Percentiles rank a stretch among this genome's conserved stretches.
phyloP scores from a whole-genome alignment of 2,329 filamentous ascomycete genomes.

The Alternaria metachromatica region DNA sequence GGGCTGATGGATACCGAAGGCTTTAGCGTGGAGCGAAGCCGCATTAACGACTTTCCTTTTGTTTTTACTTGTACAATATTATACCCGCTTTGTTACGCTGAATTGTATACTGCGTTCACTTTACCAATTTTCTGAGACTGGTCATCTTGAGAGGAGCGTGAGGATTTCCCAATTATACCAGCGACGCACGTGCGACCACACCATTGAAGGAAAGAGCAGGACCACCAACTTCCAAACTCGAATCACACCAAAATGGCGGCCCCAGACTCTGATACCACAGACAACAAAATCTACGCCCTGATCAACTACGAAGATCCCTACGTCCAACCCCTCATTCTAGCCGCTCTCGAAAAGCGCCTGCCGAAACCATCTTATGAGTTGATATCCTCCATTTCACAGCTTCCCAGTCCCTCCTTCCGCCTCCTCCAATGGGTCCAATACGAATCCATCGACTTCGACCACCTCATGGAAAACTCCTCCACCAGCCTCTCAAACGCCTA shows the following conservation, averaged over 20 bases:
- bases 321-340: slow-evolving; percentile 82
- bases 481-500: slow-evolving; percentile 84
- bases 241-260: background rate
- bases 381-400: slow-evolving; percentile 58
- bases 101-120: background rate
- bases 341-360: slow-evolving; percentile 71
- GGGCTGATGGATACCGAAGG: slow-evolving; percentile 18
- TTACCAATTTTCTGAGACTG: background rate
- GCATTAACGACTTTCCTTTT: slow-evolving; percentile 30
- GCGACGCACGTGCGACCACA: background rate
- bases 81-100: slow-evolving; percentile 5
- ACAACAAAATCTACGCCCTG: slow-evolving; percentile 66
- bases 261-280: background rate
- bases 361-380: slow-evolving; percentile 62
- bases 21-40: slow-evolving; percentile 6
- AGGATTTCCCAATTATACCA: background rate
- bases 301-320: slow-evolving; percentile 88
- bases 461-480: slow-evolving; percentile 66
- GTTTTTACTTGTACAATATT: slow-evolving; percentile 19
- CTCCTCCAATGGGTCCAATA: slow-evolving; percentile 85
- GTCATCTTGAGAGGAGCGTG: too few species aligned
- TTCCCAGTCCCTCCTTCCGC: slow-evolving; percentile 55
- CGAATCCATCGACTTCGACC: slow-evolving; percentile 85
- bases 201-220: background rate
- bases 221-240: background rate